Conservation (phyloP, 148 eudicot genomes). For the Camellia granthamiana region DNA sequence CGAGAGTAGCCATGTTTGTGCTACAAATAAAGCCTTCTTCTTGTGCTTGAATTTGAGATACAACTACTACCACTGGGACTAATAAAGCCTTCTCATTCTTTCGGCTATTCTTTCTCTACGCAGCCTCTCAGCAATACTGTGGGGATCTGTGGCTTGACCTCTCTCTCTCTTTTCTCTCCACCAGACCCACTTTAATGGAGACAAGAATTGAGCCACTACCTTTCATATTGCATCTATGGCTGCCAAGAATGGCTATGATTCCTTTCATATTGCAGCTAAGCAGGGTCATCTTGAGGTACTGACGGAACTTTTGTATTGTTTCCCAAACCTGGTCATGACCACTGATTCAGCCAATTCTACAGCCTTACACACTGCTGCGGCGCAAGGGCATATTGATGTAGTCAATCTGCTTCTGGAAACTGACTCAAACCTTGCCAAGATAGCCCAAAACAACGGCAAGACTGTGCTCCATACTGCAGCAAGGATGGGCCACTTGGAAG, state of each 20-base stretch:
- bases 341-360: conserved; percentile 86
- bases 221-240: conserved; percentile 69
- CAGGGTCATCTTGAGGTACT: conserved; percentile 88
- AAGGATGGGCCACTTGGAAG: conserved; percentile 92
- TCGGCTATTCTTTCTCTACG: too few species aligned
- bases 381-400: conserved; percentile 78
- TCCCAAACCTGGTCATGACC: conserved; percentile 92
- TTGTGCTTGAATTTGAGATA: too few species aligned
- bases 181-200: too few species aligned
- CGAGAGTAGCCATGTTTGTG: too few species aligned
- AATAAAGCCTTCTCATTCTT: too few species aligned
- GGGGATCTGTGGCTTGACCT: too few species aligned
- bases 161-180: too few species aligned
- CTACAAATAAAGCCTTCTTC: too few species aligned
- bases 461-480: conserved; percentile 92
- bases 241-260: conserved; percentile 78
- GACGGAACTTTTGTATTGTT: conserved; percentile 57
- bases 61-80: too few species aligned
- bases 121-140: too few species aligned
- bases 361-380: conserved; percentile 93
- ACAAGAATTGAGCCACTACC: too few species aligned
- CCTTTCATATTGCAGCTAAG: conserved; percentile 89
- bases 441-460: conserved; percentile 88
- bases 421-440: conserved; percentile 85
- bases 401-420: conserved; percentile 83